Percentiles rank a stretch among this genome's conserved stretches.
Conservation (phyloP, 768 basidiomycete species). For the Royoungia palumana region DNA sequence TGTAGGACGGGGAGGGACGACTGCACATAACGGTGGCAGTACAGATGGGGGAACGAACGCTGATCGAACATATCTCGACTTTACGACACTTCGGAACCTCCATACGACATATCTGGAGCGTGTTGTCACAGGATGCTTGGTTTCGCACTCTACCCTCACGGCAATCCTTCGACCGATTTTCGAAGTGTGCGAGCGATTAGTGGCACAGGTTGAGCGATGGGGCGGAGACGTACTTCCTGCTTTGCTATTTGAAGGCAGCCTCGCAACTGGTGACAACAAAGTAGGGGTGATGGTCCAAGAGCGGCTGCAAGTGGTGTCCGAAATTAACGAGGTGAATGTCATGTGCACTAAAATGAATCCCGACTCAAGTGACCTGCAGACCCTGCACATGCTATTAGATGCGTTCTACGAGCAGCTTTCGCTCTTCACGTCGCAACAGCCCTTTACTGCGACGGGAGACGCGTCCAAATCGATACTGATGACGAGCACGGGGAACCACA, state of each 20-base stretch:
- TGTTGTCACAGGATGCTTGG: slow-evolving; percentile 72
- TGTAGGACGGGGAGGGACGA: slow-evolving; percentile 9
- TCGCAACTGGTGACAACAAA: slow-evolving; percentile 48
- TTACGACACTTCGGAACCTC: slow-evolving; percentile 78
- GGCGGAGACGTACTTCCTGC: slow-evolving; percentile 87
- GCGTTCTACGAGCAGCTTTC: slow-evolving; percentile 82
- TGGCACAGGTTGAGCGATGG: slow-evolving; percentile 89
- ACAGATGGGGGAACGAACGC: slow-evolving; percentile 24
- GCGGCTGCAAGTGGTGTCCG: slow-evolving; percentile 61
- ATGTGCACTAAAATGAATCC: not conserved
- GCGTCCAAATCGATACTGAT: slow-evolving; percentile 71
- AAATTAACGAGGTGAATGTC: slow-evolving; percentile 66
- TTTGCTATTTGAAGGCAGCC: slow-evolving; percentile 75
- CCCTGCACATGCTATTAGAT: slow-evolving; percentile 60
- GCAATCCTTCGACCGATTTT: slow-evolving; percentile 67
- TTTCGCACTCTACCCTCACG: slow-evolving; percentile 63
- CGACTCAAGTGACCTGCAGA: slow-evolving; percentile 39
- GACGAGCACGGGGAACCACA: slow-evolving; percentile 47
- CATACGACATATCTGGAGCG: slow-evolving; percentile 81
- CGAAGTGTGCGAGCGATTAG: slow-evolving; percentile 81
- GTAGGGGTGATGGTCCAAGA: slow-evolving; percentile 75
- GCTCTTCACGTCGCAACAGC: slow-evolving; percentile 71
- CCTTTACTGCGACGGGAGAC: slow-evolving; percentile 58
- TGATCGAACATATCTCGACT: slow-evolving; percentile 56
- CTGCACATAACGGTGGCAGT: slow-evolving; percentile 2